A percentile compares a stretch with the other conserved stretches of the same genome.
Evolutionary conservation across 2,329 filamentous ascomycete genomes (phyloP).

Genomic region (Pseudonectria foliicola): DNA sequence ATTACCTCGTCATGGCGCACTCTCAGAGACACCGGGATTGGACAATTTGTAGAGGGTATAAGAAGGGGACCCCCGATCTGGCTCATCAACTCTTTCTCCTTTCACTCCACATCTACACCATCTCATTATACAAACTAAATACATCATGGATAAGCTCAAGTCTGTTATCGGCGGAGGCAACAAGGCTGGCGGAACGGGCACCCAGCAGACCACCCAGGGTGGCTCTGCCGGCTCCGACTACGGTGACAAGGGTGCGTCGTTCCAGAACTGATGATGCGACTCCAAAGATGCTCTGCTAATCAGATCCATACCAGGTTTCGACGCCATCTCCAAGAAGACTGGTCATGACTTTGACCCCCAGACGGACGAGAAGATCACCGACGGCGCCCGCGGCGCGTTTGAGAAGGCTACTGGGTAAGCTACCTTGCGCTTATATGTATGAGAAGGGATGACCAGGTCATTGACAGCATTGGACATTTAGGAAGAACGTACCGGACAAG

Average conservation of each 20-base stretch:
- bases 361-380: conserved; percentile 34
- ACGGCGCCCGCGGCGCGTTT: conserved; percentile 26
- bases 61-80: conserved; percentile 4
- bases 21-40: background rate
- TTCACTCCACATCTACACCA: background rate
- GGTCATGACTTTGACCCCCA: conserved; percentile 27
- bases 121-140: background rate
- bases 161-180: conserved; percentile 20
- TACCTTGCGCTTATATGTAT: background rate
- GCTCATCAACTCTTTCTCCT: background rate
- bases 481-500: conserved; percentile 22
- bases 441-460: background rate
- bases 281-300: background rate
- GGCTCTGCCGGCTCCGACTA: conserved; percentile 24
- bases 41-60: conserved; percentile 6
- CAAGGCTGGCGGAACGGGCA: conserved; percentile 10
- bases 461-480: conserved; percentile 4
- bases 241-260: conserved; percentile 34
- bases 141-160: conserved; percentile 34
- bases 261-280: too few relatives aligned
- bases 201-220: conserved; percentile 8
- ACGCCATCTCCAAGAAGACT: conserved; percentile 24
- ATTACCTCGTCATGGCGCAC: too few relatives aligned
- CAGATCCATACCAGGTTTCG: conserved; percentile 19
- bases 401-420: conserved; percentile 33